phyloP scores from a whole-genome alignment of 2,329 filamentous ascomycete species.

The Fusarium sp. region DNA sequence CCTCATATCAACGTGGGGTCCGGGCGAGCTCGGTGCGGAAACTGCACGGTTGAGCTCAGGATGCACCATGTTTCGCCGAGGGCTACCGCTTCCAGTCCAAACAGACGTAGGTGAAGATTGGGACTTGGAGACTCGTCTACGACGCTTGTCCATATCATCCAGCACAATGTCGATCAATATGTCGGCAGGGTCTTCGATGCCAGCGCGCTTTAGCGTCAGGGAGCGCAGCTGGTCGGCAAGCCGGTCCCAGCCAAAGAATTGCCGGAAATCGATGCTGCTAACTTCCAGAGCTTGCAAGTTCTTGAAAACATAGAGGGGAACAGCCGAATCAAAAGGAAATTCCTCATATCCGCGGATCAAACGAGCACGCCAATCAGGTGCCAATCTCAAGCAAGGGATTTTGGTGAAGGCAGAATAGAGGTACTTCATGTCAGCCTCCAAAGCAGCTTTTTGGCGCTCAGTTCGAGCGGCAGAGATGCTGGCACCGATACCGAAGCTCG shows the following conservation, averaged over 20 bases:
- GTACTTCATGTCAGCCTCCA: constrained; percentile 91
- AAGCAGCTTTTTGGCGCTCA: constrained; percentile 87
- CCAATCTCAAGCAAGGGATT: constrained; percentile 88
- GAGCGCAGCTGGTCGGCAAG: constrained; percentile 92
- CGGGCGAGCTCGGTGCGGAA: constrained; percentile 74
- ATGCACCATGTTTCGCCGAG: constrained; percentile 67
- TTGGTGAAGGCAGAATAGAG: constrained; percentile 99
- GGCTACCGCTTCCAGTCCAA: constrained; percentile 69
- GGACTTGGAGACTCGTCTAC: constrained; percentile 86
- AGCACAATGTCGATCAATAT: constrained; percentile 92
- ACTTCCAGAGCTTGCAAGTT: constrained; percentile 95
- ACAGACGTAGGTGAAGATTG: constrained; percentile 82
- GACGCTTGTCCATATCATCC: constrained; percentile 94
- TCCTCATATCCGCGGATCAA: constrained; percentile 95
- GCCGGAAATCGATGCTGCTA: constrained; percentile 93
- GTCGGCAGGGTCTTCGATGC: constrained; percentile 89
- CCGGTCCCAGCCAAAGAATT: constrained; percentile 97
- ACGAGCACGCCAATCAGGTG: constrained; percentile 91
- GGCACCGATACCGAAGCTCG: constrained; percentile 83
- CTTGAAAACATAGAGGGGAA: constrained; percentile 97
- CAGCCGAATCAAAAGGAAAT: constrained; percentile 97
- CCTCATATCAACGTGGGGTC: constrained; percentile 63
- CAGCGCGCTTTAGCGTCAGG: constrained; percentile 86
- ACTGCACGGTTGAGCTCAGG: constrained; percentile 74
- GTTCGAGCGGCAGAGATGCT: constrained; percentile 83